A percentile compares a stretch with the other conserved stretches of the same genome.
phyloP scores from a whole-genome alignment of 257 asterid genomes.

The Petunia secreta region DNA sequence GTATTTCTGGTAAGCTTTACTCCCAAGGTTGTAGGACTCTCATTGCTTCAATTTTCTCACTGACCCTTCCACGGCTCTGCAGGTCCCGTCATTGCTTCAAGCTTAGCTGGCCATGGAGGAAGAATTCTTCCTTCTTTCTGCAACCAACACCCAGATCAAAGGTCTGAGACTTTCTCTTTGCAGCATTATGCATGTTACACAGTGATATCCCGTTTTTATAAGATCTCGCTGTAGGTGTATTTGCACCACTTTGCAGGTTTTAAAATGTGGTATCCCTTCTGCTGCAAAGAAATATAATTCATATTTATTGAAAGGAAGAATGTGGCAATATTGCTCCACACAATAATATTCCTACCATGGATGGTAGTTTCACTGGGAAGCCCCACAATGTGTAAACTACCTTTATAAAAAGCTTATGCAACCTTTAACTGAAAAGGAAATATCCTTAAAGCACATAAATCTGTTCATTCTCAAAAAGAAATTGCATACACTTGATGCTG shows the following conservation, averaged over 20 bases:
- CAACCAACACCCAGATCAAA: constrained; percentile 83
- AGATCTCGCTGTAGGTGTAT: not conserved
- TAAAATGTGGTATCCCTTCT: not conserved
- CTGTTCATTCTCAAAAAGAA: not conserved
- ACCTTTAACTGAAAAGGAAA: not conserved
- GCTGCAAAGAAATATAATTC: not conserved
- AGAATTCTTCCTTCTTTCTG: constrained; percentile 62
- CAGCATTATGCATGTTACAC: not conserved
- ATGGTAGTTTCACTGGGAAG: constrained; percentile 9
- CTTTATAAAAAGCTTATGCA: not conserved
- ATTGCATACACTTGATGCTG: not conserved
- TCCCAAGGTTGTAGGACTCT: not conserved
- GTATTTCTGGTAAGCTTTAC: constrained; percentile 78
- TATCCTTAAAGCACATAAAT: not conserved
- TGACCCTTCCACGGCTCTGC: constrained; percentile 5
- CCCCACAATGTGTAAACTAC: not conserved
- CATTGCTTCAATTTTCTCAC: constrained; percentile 14
- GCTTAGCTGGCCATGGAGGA: constrained; percentile 99
- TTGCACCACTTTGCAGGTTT: not conserved
- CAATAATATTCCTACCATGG: not conserved
- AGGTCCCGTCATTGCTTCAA: constrained; percentile 95
- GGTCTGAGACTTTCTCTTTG: constrained; percentile 47
- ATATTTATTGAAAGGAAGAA: constrained; percentile 1
- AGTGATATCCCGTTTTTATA: not conserved
- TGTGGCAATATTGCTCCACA: not conserved